These are phyloP conservation scores for Dorcoceras hygrometricum DNA, from an alignment of 257 asterid genomes.

Conservation along the genomic window DNA sequence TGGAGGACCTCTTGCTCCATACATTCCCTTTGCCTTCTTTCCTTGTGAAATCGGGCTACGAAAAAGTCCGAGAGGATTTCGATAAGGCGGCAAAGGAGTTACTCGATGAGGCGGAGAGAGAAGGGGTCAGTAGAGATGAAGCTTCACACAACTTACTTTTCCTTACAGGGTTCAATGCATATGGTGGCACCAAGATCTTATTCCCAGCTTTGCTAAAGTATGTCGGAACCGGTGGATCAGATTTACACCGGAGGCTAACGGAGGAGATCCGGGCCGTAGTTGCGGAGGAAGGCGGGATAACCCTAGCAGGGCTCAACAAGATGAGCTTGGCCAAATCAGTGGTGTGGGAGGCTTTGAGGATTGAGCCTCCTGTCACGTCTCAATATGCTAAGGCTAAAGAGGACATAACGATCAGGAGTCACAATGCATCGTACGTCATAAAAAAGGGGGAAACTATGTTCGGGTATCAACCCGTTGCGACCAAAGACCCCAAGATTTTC, in stretches of 20 bases:
- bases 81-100: constrained; percentile 13
- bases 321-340: constrained; percentile 30
- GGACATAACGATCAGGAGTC: constrained; percentile 18
- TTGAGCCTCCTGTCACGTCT: constrained; percentile 32
- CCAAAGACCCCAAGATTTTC: constrained; percentile 24
- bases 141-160: constrained; percentile 37
- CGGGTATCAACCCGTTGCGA: constrained; percentile 34
- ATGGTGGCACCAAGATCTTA: constrained; percentile 34
- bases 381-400: constrained; percentile 32
- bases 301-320: constrained; percentile 20
- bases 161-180: constrained; percentile 32
- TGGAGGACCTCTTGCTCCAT: constrained; percentile 37
- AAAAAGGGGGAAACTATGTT: constrained; percentile 29
- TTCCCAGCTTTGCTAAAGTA: constrained; percentile 34
- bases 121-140: constrained; percentile 30
- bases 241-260: constrained; percentile 26
- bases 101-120: constrained; percentile 38
- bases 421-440: constrained; percentile 21
- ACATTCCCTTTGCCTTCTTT: constrained; percentile 30
- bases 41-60: constrained; percentile 28
- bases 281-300: constrained; percentile 26
- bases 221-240: constrained; percentile 29
- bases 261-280: constrained; percentile 22
- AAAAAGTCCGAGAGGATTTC: constrained; percentile 24
- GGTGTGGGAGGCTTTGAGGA: constrained; percentile 31